Conservation (phyloP, 2,329 filamentous ascomycete species). For the Arthrobotrys musiformis region DNA sequence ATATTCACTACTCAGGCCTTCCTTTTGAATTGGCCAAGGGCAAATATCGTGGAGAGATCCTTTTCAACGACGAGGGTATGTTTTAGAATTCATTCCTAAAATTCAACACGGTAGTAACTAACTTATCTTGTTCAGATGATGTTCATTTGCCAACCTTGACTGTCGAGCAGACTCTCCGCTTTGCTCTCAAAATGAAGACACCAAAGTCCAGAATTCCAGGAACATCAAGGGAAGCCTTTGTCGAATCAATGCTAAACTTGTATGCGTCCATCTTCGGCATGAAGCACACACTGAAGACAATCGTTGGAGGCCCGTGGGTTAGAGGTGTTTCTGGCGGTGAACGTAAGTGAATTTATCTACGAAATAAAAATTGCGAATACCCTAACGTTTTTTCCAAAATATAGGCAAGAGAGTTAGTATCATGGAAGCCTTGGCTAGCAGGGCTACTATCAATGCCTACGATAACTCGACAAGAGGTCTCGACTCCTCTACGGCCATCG, state of each 20-base stretch:
- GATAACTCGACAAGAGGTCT: slow-evolving; percentile 84
- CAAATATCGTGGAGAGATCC: slow-evolving; percentile 78
- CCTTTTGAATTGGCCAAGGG: slow-evolving; percentile 74
- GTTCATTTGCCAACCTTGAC: slow-evolving; percentile 76
- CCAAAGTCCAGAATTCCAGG: slow-evolving; percentile 58
- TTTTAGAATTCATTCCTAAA: slow-evolving; percentile 60
- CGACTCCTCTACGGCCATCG: slow-evolving; percentile 80
- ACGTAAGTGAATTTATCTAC: slow-evolving; percentile 69
- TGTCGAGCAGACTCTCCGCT: slow-evolving; percentile 80
- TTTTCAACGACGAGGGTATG: slow-evolving; percentile 82
- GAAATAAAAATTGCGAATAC: background rate
- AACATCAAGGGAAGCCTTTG: slow-evolving; percentile 63
- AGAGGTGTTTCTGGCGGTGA: slow-evolving; percentile 83
- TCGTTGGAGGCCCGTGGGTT: slow-evolving; percentile 76
- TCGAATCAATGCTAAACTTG: slow-evolving; percentile 72
- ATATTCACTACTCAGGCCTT: slow-evolving; percentile 78
- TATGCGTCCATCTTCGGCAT: slow-evolving; percentile 76
- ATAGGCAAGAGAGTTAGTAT: slow-evolving; percentile 73
- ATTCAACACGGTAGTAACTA: background rate
- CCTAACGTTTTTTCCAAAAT: background rate
- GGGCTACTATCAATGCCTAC: slow-evolving; percentile 79
- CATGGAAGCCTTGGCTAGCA: slow-evolving; percentile 78
- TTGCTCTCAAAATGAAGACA: slow-evolving; percentile 68
- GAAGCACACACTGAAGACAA: slow-evolving; percentile 77
- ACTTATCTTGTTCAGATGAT: slow-evolving; percentile 56